Conservation (phyloP, 2,329 filamentous ascomycete genomes). For the Penicillium paneum region DNA sequence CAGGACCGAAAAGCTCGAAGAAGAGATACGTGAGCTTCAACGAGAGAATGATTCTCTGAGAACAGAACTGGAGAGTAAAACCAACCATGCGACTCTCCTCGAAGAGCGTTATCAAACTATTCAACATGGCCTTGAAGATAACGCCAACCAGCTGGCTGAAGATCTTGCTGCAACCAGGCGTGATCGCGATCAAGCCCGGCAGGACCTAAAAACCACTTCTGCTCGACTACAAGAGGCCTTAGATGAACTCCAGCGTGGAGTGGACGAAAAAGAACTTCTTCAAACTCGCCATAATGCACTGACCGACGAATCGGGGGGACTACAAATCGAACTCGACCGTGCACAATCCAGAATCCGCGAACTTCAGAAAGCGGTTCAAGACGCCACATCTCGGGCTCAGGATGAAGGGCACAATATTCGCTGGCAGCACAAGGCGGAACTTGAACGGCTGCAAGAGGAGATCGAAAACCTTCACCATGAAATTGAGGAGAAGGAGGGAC, state of each 20-base stretch:
- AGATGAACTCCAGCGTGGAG: slow-evolving; percentile 57
- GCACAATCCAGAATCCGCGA: slow-evolving; percentile 45
- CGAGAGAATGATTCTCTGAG: slow-evolving; percentile 46
- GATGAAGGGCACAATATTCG: slow-evolving; percentile 61
- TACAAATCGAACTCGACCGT: slow-evolving; percentile 61
- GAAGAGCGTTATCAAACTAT: slow-evolving; percentile 49
- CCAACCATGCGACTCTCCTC: slow-evolving; percentile 44
- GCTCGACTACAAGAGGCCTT: slow-evolving; percentile 55
- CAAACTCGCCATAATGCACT: slow-evolving; percentile 67
- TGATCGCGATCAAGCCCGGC: slow-evolving; percentile 47
- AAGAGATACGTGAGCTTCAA: slow-evolving; percentile 57
- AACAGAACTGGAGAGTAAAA: slow-evolving; percentile 45
- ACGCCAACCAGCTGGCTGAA: slow-evolving; percentile 41
- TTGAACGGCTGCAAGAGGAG: slow-evolving; percentile 55
- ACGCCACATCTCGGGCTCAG: slow-evolving; percentile 56
- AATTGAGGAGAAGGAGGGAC: slow-evolving; percentile 65
- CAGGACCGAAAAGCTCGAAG: slow-evolving; percentile 63
- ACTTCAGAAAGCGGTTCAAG: slow-evolving; percentile 49
- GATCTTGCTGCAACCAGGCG: slow-evolving; percentile 44
- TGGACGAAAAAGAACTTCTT: slow-evolving; percentile 64
- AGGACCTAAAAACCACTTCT: slow-evolving; percentile 41
- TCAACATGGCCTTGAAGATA: slow-evolving; percentile 39
- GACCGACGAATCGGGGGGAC: slow-evolving; percentile 61
- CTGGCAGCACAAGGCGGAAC: slow-evolving; percentile 53
- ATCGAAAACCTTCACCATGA: slow-evolving; percentile 61